Evolutionary conservation across 139 green algal genomes (phyloP).

Genomic region (Trebouxia sp.): DNA sequence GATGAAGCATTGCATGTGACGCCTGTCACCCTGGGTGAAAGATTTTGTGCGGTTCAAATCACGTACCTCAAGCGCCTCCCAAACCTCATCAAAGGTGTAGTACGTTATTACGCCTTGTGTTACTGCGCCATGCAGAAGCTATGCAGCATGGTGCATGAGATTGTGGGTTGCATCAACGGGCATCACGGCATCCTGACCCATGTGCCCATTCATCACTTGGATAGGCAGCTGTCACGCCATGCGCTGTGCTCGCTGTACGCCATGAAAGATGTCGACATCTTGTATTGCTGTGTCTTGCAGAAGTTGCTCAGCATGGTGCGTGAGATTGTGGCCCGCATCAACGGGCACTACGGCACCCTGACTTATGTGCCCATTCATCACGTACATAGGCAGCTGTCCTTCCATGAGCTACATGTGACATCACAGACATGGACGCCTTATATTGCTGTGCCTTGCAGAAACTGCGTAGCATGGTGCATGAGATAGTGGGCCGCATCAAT

Average conservation of each 20-base stretch:
- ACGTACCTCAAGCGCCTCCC: too few species aligned
- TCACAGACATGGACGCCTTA: conserved; percentile 84
- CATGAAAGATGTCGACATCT: conserved; percentile 84
- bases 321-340: conserved; percentile 99
- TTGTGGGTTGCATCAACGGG: conserved; percentile 99
- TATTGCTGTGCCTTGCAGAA: conserved; percentile 40
- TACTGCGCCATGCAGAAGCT: conserved; percentile 61
- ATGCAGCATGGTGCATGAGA: conserved; percentile 95
- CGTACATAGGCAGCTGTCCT: conserved; percentile 87
- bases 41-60: too few species aligned
- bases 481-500: conserved; percentile 99
- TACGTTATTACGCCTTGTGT: too few species aligned
- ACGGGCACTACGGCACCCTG: conserved; percentile 95
- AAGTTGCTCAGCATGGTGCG: conserved; percentile 92
- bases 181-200: conserved; percentile 94
- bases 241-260: conserved; percentile 97
- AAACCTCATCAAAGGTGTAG: too few species aligned
- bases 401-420: conserved; percentile 96
- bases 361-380: conserved; percentile 98
- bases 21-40: too few species aligned
- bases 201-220: conserved; percentile 98
- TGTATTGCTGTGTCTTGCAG: conserved; percentile 24
- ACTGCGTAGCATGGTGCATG: conserved; percentile 93
- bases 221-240: conserved; percentile 88
- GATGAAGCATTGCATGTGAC: too few species aligned